Evolutionary conservation across 2,329 filamentous ascomycete genomes (phyloP), one percentile per base, ranked within the genome.

Genomic region (Aureobasidium subglaciale): DNA sequence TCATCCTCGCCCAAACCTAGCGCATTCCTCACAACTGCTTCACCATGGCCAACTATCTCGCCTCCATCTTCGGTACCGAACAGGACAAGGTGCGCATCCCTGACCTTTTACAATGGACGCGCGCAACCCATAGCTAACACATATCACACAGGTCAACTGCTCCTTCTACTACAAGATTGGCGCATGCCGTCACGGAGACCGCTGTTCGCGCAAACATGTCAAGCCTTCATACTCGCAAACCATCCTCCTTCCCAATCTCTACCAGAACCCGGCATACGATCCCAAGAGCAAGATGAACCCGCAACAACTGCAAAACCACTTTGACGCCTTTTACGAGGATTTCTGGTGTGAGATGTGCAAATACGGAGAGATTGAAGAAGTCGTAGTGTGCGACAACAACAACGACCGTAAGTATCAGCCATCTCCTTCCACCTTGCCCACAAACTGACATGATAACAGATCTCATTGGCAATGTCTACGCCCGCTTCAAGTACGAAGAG

Each of bases 131-230:
- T 11, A 24, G 37, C 50, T 34, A 20, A 43, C 50, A 43, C n/a
- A 18, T 37, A 9, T 13, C 10, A 2, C 20, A 32, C 50, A 55
- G 50, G 91, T 96, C 78, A 96, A 97, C 82, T 96, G 93, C 83
- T 93, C 88, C 57, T 99, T 99, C 83, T 99, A 99, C 84, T 91
- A 96, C 87, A 99, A 99, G 79, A 99, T 99, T 73, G 93, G 93
- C 71, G 93, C 93, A 55, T 99, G 93, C 79, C 87, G 93, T 60
- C 93, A 99, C 80, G 93, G 93, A 70, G 93, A 99, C 76, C 89
- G 93, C 68, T 99, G 93, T 81, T 95, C 88, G 60, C 86, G 93
- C 66, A 99, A 99, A 75, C 93, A 99, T 75, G 93, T 99, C 78
- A 99, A 99, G 78, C 93, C 93, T 1, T 96, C 90, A 20, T 99